Evolutionary conservation across 139 green algal genomes (phyloP).

Genomic region (Chlamydomonas schloesseri): DNA sequence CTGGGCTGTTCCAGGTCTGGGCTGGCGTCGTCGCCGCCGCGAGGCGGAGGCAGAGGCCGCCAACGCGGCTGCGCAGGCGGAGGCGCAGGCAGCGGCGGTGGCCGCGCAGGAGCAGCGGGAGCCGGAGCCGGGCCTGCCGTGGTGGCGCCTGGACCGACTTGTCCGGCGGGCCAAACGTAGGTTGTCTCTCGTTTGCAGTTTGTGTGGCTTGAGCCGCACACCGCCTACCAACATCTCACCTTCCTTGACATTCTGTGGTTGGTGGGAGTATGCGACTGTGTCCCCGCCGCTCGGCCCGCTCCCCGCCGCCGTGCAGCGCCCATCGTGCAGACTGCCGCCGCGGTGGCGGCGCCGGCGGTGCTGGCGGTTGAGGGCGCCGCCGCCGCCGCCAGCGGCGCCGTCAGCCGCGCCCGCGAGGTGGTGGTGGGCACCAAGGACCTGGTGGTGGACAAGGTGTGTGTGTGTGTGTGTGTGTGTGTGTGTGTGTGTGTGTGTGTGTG

Average conservation of each 20-base stretch:
- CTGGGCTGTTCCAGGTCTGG: neutral
- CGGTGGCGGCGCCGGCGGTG: slow-evolving; percentile 24
- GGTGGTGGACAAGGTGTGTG: neutral
- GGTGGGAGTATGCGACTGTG: neutral
- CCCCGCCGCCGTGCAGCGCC: neutral
- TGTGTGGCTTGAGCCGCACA: neutral
- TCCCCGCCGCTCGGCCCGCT: neutral
- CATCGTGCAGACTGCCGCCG: neutral
- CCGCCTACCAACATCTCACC: too few relatives aligned
- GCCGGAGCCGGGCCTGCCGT: neutral
- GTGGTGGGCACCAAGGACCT: neutral
- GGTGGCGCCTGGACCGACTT: slow-evolving; percentile 21
- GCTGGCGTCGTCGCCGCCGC: too few relatives aligned
- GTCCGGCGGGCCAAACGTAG: neutral
- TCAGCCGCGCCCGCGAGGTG: neutral
- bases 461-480: too few relatives aligned
- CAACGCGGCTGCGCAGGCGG: neutral
- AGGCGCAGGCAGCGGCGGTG: neutral
- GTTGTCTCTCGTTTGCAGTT: neutral
- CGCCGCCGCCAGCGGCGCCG: neutral
- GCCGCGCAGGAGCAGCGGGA: neutral
- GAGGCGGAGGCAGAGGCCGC: neutral
- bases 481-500: too few relatives aligned
- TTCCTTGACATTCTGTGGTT: too few relatives aligned
- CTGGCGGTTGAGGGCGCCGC: slow-evolving; percentile 1